Base-by-base conservation (phyloP, 1,284 basidiomycete genomes). In the Agaricales sp. region DNA sequence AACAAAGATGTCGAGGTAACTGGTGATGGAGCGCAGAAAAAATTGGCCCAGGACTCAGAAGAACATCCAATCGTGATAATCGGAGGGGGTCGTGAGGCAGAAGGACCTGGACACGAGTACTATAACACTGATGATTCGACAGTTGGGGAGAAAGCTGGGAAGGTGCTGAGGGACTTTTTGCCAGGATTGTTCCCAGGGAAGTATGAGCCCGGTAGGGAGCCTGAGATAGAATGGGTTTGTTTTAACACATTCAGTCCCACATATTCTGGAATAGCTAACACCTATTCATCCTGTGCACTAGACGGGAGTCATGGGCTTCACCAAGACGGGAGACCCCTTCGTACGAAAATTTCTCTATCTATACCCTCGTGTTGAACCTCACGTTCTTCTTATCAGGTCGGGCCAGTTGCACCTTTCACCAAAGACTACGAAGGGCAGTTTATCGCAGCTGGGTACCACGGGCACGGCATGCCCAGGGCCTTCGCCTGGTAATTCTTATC, bases 221-320 rank as follows among this genome's bases (percentile, higher is more conserved):
- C 76, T 20, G 81, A 85, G 61, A 78, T 80, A 74, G 86, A 89
- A 70, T 89, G 85, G 86, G 85, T 85, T 13, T 30, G 1, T 46
- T 30, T 3, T 30, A n/a, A n/a, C 26, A 30, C 26, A 30, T 30
- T 30, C 26, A 14, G 14, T n/a, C n/a, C n/a, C n/a, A n/a, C n/a
- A n/a, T n/a, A n/a, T n/a, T n/a, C n/a, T n/a, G n/a, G n/a, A n/a
- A n/a, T n/a, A n/a, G n/a, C n/a, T n/a, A n/a, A n/a, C n/a, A n/a
- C n/a, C n/a, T n/a, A n/a, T n/a, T n/a, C n/a, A n/a, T n/a, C n/a
- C n/a, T n/a, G n/a, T n/a, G n/a, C 45, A 46, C 11, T 51, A 84
- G 88, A 87, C 82, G 1, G 90, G 89, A 0, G 87, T 92, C 45
- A 88, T 90, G 85, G 89, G 80, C 0, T 87, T 71, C 58, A 90